A percentile compares a stretch with the other conserved stretches of the same genome.
Conservation (phyloP, 2,329 filamentous ascomycete species). For the Fusarium annulatum region DNA sequence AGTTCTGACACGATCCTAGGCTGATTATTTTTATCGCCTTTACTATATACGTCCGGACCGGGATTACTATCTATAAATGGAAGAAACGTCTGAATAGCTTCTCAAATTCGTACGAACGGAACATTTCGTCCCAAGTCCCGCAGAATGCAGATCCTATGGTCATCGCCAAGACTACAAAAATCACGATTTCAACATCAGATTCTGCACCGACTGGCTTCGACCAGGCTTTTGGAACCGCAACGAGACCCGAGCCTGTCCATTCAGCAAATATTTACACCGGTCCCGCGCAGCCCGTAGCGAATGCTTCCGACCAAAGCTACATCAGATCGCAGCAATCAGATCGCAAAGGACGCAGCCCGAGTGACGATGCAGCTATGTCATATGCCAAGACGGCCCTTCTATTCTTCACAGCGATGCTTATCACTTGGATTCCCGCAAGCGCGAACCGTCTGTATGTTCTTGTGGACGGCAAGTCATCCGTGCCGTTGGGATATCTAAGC, state of each 20-base stretch:
- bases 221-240: neutral
- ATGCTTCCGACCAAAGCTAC: neutral
- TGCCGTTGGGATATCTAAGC: neutral
- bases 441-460: constrained; percentile 18
- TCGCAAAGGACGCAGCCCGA: neutral
- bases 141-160: neutral
- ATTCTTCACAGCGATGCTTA: constrained; percentile 8
- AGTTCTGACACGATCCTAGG: neutral
- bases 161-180: constrained; percentile 7
- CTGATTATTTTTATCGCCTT: neutral
- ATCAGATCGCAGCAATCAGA: neutral
- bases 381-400: constrained; percentile 10
- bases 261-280: neutral
- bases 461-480: neutral
- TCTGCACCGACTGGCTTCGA: neutral
- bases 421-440: constrained; percentile 13
- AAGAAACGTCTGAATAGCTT: neutral
- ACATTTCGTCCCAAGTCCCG: neutral
- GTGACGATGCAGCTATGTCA: constrained; percentile 7
- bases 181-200: constrained; percentile 1
- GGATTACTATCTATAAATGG: constrained; percentile 12
- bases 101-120: constrained; percentile 5
- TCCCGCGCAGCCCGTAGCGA: neutral
- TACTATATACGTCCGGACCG: neutral
- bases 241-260: constrained; percentile 3